These are phyloP conservation scores for Hymenoscyphus albidus DNA, from an alignment of 2,329 filamentous ascomycete genomes.

Conservation along the genomic window DNA sequence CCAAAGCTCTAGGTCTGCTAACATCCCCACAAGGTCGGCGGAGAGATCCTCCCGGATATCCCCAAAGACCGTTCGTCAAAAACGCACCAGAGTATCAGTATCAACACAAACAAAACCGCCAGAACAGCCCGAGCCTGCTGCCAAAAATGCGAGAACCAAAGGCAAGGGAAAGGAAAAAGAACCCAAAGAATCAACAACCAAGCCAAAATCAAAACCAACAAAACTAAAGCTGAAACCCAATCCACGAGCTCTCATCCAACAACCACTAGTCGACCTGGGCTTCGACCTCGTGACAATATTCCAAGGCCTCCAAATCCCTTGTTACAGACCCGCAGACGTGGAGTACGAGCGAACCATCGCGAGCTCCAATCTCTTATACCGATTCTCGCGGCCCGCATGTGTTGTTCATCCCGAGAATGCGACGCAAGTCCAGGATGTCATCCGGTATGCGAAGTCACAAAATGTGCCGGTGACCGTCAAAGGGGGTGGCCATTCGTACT, in stretches of 20 bases:
- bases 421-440: not conserved
- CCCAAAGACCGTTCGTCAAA: no score
- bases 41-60: no score
- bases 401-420: not conserved
- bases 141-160: not conserved
- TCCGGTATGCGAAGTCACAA: not conserved
- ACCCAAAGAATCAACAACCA: not conserved
- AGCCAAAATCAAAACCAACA: not conserved
- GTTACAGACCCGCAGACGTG: not conserved
- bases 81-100: no score
- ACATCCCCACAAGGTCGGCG: no score
- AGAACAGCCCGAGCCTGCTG: no score
- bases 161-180: not conserved
- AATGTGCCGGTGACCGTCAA: not conserved
- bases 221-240: not conserved
- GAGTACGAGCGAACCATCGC: not conserved
- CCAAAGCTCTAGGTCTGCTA: no score
- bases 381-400: not conserved
- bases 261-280: not conserved
- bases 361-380: not conserved
- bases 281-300: not conserved
- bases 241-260: not conserved
- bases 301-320: not conserved
- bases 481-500: not conserved
- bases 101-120: no score